Conservation (phyloP, 805 yeast species). For the Zygosaccharomyces siamensis region DNA sequence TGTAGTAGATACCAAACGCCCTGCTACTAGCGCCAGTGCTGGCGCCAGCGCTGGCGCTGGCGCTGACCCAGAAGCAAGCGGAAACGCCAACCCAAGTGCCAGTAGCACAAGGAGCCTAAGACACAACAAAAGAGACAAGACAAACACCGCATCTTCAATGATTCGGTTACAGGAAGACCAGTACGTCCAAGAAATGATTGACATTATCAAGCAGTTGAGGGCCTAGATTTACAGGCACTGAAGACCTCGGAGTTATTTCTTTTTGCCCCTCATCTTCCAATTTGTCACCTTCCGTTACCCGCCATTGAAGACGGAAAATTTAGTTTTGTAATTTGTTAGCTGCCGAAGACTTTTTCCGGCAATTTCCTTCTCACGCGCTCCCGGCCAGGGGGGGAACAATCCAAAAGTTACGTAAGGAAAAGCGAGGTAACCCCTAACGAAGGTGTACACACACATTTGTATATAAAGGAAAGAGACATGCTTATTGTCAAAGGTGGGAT, state of each 20-base stretch:
- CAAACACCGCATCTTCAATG: neutral
- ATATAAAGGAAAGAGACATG: neutral
- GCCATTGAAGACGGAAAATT: no score
- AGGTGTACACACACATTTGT: neutral
- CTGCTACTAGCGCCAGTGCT: neutral
- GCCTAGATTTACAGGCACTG: neutral
- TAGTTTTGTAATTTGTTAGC: no score
- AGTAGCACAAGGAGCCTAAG: neutral
- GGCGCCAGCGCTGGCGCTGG: neutral
- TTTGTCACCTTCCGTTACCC: no score
- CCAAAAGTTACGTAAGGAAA: neutral
- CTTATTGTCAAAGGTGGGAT: no score
- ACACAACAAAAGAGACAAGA: neutral
- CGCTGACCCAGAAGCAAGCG: neutral
- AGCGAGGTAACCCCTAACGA: neutral
- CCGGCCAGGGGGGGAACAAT: neutral
- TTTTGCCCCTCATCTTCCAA: no score
- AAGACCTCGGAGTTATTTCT: no score
- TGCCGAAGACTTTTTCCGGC: no score
- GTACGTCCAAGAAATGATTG: constrained; percentile 21
- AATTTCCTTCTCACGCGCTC: no score
- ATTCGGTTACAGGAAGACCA: constrained; percentile 14
- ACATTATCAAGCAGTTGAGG: constrained; percentile 15
- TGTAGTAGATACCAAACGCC: neutral
- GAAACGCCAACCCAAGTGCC: neutral